phyloP scores from a whole-genome alignment of 345 rosid species.

The Streptanthus diversifolius region DNA sequence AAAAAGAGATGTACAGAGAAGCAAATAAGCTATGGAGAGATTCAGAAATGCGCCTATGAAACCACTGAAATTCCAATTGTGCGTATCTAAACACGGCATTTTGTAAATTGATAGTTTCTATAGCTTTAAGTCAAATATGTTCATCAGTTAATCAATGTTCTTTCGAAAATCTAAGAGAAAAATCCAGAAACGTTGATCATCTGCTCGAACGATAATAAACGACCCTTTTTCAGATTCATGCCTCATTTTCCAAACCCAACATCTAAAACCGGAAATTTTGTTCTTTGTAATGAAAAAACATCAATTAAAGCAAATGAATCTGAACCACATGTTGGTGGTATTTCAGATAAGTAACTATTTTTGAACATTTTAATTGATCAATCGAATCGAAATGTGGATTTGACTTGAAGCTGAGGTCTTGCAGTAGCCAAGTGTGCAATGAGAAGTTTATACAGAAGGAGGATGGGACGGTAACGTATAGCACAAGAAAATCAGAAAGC shows the following conservation, averaged over 20 bases:
- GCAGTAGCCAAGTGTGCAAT: not conserved
- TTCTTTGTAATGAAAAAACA: not conserved
- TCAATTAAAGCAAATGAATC: not conserved
- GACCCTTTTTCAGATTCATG: not conserved
- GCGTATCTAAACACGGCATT: slow-evolving; percentile 44
- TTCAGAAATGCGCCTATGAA: slow-evolving; percentile 59
- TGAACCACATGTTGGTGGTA: slow-evolving; percentile 16
- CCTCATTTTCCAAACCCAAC: not conserved
- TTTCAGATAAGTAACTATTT: slow-evolving; percentile 20
- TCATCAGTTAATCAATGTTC: not conserved
- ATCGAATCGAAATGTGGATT: not conserved
- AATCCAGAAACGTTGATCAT: not conserved
- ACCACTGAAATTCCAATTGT: slow-evolving; percentile 46
- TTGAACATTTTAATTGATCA: not conserved
- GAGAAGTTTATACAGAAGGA: no score
- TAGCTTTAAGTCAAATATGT: not conserved
- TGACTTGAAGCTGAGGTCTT: not conserved
- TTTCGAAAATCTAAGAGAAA: not conserved
- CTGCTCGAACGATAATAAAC: not conserved
- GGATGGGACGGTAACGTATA: no score
- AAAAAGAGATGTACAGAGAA: slow-evolving; percentile 53
- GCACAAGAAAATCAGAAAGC: no score
- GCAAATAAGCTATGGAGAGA: slow-evolving; percentile 46
- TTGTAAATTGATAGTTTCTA: not conserved
- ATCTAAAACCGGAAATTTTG: not conserved